Conservation (phyloP, 768 basidiomycete species). For the Saitozyma sp. region DNA sequence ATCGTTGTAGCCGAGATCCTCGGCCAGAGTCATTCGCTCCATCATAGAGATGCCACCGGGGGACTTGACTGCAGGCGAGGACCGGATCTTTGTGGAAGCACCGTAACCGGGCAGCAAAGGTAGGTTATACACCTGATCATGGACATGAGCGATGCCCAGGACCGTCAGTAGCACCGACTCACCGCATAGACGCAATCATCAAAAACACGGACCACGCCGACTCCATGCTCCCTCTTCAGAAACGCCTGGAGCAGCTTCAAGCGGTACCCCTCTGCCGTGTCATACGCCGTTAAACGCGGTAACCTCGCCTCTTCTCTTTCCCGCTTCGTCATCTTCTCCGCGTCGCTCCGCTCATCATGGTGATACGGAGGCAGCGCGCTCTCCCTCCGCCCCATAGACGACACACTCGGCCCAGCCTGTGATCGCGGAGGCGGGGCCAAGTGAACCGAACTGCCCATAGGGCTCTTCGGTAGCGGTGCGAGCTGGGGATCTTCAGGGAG, state of each 20-base stretch:
- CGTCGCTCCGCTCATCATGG: conserved; percentile 75
- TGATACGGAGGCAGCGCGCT: background rate
- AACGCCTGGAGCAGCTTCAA: conserved; percentile 82
- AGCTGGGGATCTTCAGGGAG: conserved; percentile 89
- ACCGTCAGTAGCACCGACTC: conserved; percentile 43
- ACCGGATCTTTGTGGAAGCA: conserved; percentile 78
- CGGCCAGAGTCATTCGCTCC: conserved; percentile 75
- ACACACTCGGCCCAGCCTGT: background rate
- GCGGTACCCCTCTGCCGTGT: conserved; percentile 77
- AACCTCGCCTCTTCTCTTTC: conserved; percentile 79
- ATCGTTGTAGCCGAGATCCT: conserved; percentile 86
- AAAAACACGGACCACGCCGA: conserved; percentile 72
- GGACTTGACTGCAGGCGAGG: conserved; percentile 64
- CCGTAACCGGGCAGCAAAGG: conserved; percentile 90
- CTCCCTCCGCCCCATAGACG: conserved; percentile 4
- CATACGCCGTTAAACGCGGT: conserved; percentile 84
- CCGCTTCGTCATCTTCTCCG: conserved; percentile 83
- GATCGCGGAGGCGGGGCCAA: conserved; percentile 26
- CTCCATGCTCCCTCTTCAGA: conserved; percentile 90
- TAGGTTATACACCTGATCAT: conserved; percentile 73
- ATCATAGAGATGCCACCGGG: conserved; percentile 63
- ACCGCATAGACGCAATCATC: conserved; percentile 94
- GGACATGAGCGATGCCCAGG: background rate
- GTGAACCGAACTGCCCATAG: conserved; percentile 35
- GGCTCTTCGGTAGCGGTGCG: conserved; percentile 59